A percentile compares a stretch with the other conserved stretches of the same genome.
Evolutionary conservation across 257 asterid genomes (phyloP).

Genomic region (Ophiorrhiza pumila): DNA sequence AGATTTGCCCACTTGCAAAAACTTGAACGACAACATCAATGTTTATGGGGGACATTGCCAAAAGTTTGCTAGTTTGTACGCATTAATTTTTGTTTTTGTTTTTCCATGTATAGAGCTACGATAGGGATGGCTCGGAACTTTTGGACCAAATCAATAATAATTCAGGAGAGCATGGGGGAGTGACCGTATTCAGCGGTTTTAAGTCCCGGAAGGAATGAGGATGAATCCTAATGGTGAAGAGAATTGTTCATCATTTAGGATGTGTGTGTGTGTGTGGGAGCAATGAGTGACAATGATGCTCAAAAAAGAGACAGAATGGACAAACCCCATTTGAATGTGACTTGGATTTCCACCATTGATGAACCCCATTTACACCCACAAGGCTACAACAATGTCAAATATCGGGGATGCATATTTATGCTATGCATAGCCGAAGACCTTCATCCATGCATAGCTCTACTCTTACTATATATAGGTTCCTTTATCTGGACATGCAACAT

Average conservation of each 20-base stretch:
- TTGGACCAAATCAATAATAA: background rate
- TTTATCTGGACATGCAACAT: background rate
- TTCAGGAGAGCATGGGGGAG: background rate
- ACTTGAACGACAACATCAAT: conserved; percentile 4
- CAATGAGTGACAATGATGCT: conserved; percentile 31
- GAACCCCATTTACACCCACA: too few species aligned
- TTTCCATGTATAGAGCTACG: background rate
- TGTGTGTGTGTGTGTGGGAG: conserved; percentile 14
- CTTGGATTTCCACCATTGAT: conserved; percentile 59
- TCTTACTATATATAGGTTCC: too few species aligned
- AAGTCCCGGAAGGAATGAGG: background rate
- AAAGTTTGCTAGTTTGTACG: background rate
- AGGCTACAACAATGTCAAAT: conserved; percentile 20
- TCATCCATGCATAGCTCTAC: background rate
- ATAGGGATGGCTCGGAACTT: background rate
- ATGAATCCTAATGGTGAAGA: background rate
- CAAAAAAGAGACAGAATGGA: conserved; percentile 26
- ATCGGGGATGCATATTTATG: background rate
- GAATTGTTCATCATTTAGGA: background rate
- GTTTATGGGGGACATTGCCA: too few species aligned
- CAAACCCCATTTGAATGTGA: conserved; percentile 46
- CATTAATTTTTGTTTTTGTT: too few species aligned
- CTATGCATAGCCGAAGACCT: background rate
- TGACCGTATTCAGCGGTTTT: conserved; percentile 4
- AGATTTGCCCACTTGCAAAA: background rate